Evolutionary conservation across 257 asterid genomes (phyloP).

Genomic region (Solanum acaule): DNA sequence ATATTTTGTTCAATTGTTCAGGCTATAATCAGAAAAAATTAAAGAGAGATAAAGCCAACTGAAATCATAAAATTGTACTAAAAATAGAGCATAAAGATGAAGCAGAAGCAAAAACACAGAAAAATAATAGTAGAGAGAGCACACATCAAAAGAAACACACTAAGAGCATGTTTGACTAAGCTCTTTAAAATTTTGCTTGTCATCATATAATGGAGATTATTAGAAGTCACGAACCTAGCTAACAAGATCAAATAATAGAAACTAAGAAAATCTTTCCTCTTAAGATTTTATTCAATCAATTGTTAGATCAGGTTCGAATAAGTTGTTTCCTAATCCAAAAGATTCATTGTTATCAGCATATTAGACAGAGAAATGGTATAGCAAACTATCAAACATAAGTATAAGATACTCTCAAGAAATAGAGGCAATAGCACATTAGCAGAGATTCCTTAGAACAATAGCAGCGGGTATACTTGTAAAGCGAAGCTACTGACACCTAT

Average conservation of each 20-base stretch:
- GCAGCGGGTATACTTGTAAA: background rate
- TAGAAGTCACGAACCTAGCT: background rate
- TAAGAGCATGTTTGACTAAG: background rate
- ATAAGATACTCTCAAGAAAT: background rate
- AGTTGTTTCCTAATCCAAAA: background rate
- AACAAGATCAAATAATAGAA: background rate
- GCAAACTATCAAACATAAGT: background rate
- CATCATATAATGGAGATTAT: background rate
- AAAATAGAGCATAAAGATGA: background rate
- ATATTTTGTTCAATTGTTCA: conserved; percentile 87
- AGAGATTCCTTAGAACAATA: background rate
- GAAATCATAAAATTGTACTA: background rate
- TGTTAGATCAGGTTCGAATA: background rate
- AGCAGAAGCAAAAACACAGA: background rate
- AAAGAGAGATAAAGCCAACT: background rate
- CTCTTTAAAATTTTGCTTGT: background rate
- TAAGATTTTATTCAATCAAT: background rate
- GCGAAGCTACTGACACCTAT: background rate
- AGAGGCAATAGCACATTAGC: background rate
- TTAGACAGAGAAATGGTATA: background rate
- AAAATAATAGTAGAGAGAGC: background rate
- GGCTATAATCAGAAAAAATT: conserved; percentile 36
- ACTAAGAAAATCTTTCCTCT: background rate
- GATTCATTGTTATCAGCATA: background rate
- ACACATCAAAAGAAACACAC: background rate